Evolutionary conservation across 768 basidiomycete genomes (phyloP), one percentile per base, ranked within the genome.

Genomic region (Mycena epipterygia): DNA sequence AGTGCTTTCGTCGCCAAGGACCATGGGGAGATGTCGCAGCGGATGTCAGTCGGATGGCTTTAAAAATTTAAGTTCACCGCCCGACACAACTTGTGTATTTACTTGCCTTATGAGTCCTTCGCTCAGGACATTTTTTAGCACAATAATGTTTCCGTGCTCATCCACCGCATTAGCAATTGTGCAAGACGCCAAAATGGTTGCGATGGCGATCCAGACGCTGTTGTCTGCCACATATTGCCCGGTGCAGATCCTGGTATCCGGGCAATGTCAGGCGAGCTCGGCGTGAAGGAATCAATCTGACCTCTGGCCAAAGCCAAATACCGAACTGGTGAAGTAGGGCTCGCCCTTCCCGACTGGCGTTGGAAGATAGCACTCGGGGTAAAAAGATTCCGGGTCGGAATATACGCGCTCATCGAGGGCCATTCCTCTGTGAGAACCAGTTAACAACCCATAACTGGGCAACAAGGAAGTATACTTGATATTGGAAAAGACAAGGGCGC

Each of bases 141-240:
- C 82, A n/a, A 87, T 74, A 29, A 73, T 71, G 73, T 27, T 68
- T 35, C 25, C 87, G 81, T 16, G 67, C 52, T 61, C 77, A 78
- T 85, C 85, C 29, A 78, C 63, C 19, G 82, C 80, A 76, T 82
- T 85, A 17, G 74, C 41, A 19, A 89, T 80, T 27, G 85, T 83
- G 53, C 89, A 72, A 42, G 84, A 84, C 1, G 87, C 84, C 8
- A 89, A 79, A 72, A 89, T 82, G 13, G 81, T 78, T 2, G 85
- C 84, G 21, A 84, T 78, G 29, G 85, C 77, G 35, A 89, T 78
- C 85, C 87, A 89, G 30, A 83, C 68, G 3, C 86, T 84, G 6
- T 81, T 81, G 59, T 87, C 84, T 64, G 85, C 84, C 30, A 89
- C 80, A 73, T 87, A 77, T 32, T 73, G 57, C 6, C 89, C 89